phyloP scores from a whole-genome alignment of 176 grass and related monocot species.

The Hyparrhenia diplandra region DNA sequence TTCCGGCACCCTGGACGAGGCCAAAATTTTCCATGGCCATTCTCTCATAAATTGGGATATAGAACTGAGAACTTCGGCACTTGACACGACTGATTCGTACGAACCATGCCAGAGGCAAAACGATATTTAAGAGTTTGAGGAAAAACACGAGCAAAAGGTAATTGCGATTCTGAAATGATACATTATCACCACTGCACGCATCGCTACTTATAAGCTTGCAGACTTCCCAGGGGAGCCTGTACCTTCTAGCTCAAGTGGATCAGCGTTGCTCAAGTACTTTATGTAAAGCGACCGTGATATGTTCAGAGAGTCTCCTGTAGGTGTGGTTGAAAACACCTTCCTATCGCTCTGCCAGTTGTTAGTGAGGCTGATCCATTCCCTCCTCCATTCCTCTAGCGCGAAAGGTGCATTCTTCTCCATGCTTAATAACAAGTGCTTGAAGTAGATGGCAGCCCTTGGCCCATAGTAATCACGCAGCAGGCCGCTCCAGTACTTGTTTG shows the following conservation, averaged over 20 bases:
- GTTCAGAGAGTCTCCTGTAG: constrained; percentile 53
- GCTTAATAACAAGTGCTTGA: constrained; percentile 58
- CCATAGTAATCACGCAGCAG: constrained; percentile 68
- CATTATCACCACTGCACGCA: not conserved
- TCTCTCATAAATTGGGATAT: not conserved
- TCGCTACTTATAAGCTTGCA: constrained; percentile 10
- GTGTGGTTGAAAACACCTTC: constrained; percentile 41
- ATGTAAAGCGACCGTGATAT: constrained; percentile 46
- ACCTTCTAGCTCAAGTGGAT: not conserved
- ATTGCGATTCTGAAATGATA: not conserved
- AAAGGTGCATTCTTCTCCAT: constrained; percentile 53
- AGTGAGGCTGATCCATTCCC: constrained; percentile 73
- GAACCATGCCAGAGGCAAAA: not conserved
- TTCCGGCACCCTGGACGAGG: not conserved
- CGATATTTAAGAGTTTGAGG: not conserved
- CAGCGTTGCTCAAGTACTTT: constrained; percentile 36
- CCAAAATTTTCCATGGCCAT: not conserved
- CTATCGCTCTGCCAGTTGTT: constrained; percentile 71
- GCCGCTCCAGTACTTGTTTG: constrained; percentile 92
- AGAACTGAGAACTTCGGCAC: not conserved
- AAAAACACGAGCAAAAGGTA: not conserved
- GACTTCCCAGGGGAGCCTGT: not conserved
- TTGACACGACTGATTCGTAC: not conserved
- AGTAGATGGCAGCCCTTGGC: constrained; percentile 70
- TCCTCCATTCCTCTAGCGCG: constrained; percentile 60